Base-by-base conservation (phyloP, 345 rosid genomes). In the Heritiera littoralis region DNA sequence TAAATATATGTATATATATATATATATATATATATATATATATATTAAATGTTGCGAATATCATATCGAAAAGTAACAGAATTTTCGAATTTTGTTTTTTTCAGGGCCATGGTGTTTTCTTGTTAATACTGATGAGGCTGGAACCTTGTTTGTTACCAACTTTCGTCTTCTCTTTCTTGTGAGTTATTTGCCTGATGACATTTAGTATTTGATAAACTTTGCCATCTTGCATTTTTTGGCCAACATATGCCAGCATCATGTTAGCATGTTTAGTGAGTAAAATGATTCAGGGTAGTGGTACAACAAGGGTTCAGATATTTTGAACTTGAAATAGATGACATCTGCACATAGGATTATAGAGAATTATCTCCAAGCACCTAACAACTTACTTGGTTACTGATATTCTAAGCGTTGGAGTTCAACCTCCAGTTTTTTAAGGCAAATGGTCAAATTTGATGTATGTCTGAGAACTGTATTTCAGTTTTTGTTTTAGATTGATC, bases 141-240 rank as follows among this genome's bases (percentile, higher is more conserved):
- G 99, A 72, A 92, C 90, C 41, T 86, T 96, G 82, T 70, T 94
- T 70, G 89, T 96, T 81, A 94, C 99, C 12, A 96, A 96, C 84
- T 96, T 90, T 80, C 98, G 99, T 69, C 86, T 94, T 83, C 88
- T 96, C 77, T 96, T 96, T 87, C 78, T 96, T 91, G 99, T 96
- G 81, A 87, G 97, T 85, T 46, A 35, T 56, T 63, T 76, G 1
- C 45, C 52, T 28, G 38, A 2, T 23, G 14, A 7, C 28, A 7
- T 77, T 74, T 63, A 9, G 41, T 40, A 28, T 71, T 70, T 63
- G 28, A 17, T 35, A 72, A 32, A 52, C 45, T 72, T 72, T 52
- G 61, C 9, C 30, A 35, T 70, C 28, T 56, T 68, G 58, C 20
- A 6, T 79, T 49, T 15, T 65, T 83, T 74, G 67, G 54, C 45